Percentiles rank a stretch among this genome's conserved stretches.
These are phyloP conservation scores for Russula foetens DNA, from an alignment of 768 basidiomycete genomes.

Conservation along the genomic window DNA sequence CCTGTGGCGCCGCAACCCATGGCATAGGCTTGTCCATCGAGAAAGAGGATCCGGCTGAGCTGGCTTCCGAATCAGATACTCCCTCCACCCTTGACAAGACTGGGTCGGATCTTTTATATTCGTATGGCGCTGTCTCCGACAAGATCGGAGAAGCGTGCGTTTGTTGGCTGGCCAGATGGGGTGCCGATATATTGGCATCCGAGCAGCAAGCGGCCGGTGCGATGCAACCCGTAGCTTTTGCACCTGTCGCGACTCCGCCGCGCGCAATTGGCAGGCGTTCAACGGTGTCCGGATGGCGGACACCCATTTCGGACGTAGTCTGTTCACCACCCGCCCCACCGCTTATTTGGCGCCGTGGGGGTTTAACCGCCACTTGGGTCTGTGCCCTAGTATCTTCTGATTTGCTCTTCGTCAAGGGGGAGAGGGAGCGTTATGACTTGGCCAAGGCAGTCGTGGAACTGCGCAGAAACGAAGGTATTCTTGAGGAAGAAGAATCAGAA, in stretches of 20 bases:
- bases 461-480: slow-evolving; percentile 45
- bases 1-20: background rate
- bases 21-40: slow-evolving; percentile 2
- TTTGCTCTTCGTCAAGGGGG: slow-evolving; percentile 68
- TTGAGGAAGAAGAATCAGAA: slow-evolving; percentile 57
- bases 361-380: slow-evolving; percentile 66
- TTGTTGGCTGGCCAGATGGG: slow-evolving; percentile 88
- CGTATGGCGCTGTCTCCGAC: slow-evolving; percentile 83
- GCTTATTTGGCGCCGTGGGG: slow-evolving; percentile 65
- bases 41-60: slow-evolving; percentile 24
- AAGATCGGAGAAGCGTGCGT: slow-evolving; percentile 87
- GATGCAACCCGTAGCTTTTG: background rate
- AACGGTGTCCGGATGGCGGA: slow-evolving; percentile 5
- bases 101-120: slow-evolving; percentile 36
- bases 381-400: slow-evolving; percentile 70
- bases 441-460: slow-evolving; percentile 71
- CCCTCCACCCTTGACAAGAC: slow-evolving; percentile 22
- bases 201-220: slow-evolving; percentile 37
- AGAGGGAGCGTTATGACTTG: slow-evolving; percentile 73
- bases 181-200: slow-evolving; percentile 59
- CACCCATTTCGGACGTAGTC: background rate
- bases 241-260: background rate
- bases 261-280: slow-evolving; percentile 9
- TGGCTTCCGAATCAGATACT: slow-evolving; percentile 17
- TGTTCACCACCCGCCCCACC: slow-evolving; percentile 25